Conservation (phyloP, 2,329 filamentous ascomycete genomes). For the Hypoxylon rubiginosum region DNA sequence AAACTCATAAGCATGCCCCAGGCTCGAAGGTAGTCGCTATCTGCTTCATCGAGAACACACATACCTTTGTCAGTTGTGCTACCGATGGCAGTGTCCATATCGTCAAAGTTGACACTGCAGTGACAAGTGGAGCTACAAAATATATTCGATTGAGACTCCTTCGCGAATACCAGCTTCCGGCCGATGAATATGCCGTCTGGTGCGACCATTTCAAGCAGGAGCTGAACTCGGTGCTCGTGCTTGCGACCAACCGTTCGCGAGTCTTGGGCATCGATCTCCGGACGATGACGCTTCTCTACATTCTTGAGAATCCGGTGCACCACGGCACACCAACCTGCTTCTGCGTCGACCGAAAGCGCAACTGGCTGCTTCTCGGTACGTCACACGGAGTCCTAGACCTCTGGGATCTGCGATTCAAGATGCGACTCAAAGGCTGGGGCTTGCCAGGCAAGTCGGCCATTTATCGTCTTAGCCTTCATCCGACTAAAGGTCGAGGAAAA, state of each 20-base stretch:
- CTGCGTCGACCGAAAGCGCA: constrained; percentile 84
- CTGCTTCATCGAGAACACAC: constrained; percentile 93
- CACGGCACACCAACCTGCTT: constrained; percentile 95
- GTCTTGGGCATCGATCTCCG: constrained; percentile 88
- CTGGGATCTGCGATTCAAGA: constrained; percentile 96
- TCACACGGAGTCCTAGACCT: constrained; percentile 92
- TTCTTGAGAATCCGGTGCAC: constrained; percentile 87
- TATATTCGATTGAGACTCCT: constrained; percentile 84
- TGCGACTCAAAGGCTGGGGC: constrained; percentile 90
- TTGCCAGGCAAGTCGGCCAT: constrained; percentile 85
- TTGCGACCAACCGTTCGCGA: constrained; percentile 88
- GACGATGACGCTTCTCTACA: constrained; percentile 85
- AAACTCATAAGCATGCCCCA: constrained; percentile 82
- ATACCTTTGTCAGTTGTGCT: constrained; percentile 92
- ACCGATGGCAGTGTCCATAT: constrained; percentile 92
- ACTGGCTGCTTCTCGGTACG: constrained; percentile 93
- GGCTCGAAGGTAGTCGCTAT: constrained; percentile 82
- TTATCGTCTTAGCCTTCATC: constrained; percentile 83
- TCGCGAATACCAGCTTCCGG: constrained; percentile 82
- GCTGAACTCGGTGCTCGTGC: constrained; percentile 81
- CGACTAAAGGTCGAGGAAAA: constrained; percentile 80
- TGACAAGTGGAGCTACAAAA: constrained; percentile 67
- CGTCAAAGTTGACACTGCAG: constrained; percentile 77
- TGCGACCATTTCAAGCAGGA: constrained; percentile 92
- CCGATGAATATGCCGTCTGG: constrained; percentile 86